A percentile compares a stretch with the other conserved stretches of the same genome.
These are phyloP conservation scores for Cenococcum geophilum DNA, from an alignment of 495 filamentous ascomycete species.

Conservation along the genomic window DNA sequence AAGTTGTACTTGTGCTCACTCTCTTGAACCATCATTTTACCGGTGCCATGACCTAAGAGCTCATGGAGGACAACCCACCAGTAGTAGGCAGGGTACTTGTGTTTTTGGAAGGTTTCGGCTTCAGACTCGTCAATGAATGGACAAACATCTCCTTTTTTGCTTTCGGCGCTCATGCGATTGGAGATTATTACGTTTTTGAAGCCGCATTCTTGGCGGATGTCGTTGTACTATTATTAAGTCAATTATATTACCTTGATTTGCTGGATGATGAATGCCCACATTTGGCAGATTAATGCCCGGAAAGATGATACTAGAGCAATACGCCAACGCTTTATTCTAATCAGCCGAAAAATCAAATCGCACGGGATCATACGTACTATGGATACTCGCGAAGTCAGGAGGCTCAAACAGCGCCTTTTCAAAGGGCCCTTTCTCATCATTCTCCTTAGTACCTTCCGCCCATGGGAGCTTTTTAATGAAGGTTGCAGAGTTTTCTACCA, in stretches of 20 bases:
- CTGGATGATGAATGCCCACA: slow-evolving; percentile 23
- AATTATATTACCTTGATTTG: not conserved
- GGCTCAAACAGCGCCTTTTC: slow-evolving; percentile 42
- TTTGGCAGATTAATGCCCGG: slow-evolving; percentile 43
- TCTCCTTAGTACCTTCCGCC: slow-evolving; percentile 29
- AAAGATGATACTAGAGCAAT: slow-evolving; percentile 45
- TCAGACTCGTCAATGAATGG: slow-evolving; percentile 40
- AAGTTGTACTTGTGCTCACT: slow-evolving; percentile 44
- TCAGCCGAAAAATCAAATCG: too few relatives aligned
- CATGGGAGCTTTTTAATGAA: slow-evolving; percentile 42
- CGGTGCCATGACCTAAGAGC: slow-evolving; percentile 45
- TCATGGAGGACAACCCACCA: slow-evolving; percentile 44
- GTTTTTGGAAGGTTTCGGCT: slow-evolving; percentile 36
- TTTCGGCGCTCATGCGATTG: slow-evolving; percentile 43
- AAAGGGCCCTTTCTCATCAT: slow-evolving; percentile 43
- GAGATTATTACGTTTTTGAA: slow-evolving; percentile 48
- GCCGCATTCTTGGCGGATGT: slow-evolving; percentile 44
- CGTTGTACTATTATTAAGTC: slow-evolving; percentile 39
- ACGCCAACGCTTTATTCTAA: slow-evolving; percentile 36
- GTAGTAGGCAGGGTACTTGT: slow-evolving; percentile 41
- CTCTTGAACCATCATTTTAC: slow-evolving; percentile 32
- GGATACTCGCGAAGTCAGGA: slow-evolving; percentile 43
- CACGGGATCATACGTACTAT: slow-evolving; percentile 11
- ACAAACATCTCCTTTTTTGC: slow-evolving; percentile 31
- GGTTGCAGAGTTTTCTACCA: slow-evolving; percentile 35